phyloP scores from a whole-genome alignment of 2,329 filamentous ascomycete genomes.

The Aureobasidium sp. region DNA sequence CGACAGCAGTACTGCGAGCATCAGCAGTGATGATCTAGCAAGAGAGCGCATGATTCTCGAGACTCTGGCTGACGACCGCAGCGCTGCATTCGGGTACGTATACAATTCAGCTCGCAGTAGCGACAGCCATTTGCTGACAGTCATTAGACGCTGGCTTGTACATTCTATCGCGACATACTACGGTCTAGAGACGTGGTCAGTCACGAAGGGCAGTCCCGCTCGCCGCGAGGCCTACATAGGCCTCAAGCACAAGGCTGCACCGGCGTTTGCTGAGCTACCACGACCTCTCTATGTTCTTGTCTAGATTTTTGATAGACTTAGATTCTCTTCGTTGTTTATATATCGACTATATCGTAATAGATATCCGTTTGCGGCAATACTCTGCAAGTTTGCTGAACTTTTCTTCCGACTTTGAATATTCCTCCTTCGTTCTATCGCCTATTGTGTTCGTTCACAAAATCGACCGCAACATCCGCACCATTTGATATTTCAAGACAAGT shows the following conservation, averaged over 20 bases:
- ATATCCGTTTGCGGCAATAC: background rate
- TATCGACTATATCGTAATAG: background rate
- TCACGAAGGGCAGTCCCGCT: slow-evolving; percentile 63
- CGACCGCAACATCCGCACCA: too few species aligned
- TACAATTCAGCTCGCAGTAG: background rate
- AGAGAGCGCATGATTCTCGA: slow-evolving; percentile 73
- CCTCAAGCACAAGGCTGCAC: slow-evolving; percentile 43
- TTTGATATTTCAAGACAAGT: too few species aligned
- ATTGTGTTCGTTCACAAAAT: background rate
- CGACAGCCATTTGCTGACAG: background rate
- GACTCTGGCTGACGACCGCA: slow-evolving; percentile 64
- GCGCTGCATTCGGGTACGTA: slow-evolving; percentile 73
- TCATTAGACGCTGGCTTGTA: slow-evolving; percentile 75
- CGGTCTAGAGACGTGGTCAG: slow-evolving; percentile 74
- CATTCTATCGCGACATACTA: slow-evolving; percentile 92
- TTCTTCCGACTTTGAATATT: background rate
- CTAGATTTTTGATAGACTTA: slow-evolving; percentile 13
- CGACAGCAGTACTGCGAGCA: background rate
- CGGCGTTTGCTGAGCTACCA: slow-evolving; percentile 43
- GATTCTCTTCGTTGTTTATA: background rate
- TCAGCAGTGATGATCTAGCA: slow-evolving; percentile 39
- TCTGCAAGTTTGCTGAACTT: background rate
- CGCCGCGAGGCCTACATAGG: slow-evolving; percentile 79
- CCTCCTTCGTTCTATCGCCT: background rate
- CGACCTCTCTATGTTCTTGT: slow-evolving; percentile 57